phyloP scores from a whole-genome alignment of 805 yeast species.

The Ogataea methylovora region DNA sequence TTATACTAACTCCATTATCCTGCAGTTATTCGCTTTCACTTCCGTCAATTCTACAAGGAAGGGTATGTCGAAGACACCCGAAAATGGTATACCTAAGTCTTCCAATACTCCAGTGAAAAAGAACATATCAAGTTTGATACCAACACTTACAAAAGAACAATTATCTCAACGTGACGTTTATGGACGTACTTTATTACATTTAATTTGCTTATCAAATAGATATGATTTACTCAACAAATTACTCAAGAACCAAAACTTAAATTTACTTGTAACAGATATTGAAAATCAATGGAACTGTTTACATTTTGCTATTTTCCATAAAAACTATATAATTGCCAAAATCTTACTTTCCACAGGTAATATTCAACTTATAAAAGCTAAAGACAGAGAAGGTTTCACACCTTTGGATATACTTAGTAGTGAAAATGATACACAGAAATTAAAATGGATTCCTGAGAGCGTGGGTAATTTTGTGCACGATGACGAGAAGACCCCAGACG shows the following conservation, averaged over 20 bases:
- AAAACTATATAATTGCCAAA: slow-evolving; percentile 47
- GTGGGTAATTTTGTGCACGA: slow-evolving; percentile 8
- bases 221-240: slow-evolving; percentile 37
- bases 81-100: too few relatives aligned
- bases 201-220: slow-evolving; percentile 43
- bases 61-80: too few relatives aligned
- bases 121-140: slow-evolving; percentile 6
- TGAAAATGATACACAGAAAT: slow-evolving; percentile 35
- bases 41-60: too few relatives aligned
- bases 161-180: slow-evolving; percentile 52
- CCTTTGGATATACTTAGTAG: slow-evolving; percentile 59
- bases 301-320: slow-evolving; percentile 59
- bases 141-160: slow-evolving; percentile 27
- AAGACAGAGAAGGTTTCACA: slow-evolving; percentile 64
- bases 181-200: slow-evolving; percentile 58
- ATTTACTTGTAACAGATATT: slow-evolving; percentile 42
- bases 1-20: too few relatives aligned
- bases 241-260: slow-evolving; percentile 40
- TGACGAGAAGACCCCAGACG: too few relatives aligned
- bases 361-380: slow-evolving; percentile 36
- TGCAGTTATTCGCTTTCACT: too few relatives aligned
- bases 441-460: slow-evolving; percentile 23
- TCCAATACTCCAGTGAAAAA: too few relatives aligned
- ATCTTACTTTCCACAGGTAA: slow-evolving; percentile 23
- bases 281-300: slow-evolving; percentile 82